Conservation (phyloP, 495 filamentous ascomycete genomes). For the Xanthoparmelia taractica region DNA sequence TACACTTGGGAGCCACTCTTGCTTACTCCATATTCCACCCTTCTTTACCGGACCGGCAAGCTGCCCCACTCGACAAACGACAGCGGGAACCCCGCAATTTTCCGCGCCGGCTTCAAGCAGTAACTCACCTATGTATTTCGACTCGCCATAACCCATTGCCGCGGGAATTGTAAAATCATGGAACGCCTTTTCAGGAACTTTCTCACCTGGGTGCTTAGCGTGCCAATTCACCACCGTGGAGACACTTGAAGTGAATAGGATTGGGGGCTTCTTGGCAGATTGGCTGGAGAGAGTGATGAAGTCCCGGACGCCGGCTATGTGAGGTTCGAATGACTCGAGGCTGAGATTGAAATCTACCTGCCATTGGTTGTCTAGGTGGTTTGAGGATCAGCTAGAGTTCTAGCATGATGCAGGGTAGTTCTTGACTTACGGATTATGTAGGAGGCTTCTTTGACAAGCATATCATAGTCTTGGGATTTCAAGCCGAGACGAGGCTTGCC, state of each 20-base stretch:
- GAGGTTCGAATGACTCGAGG: conserved; percentile 31
- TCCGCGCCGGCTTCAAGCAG: conserved; percentile 40
- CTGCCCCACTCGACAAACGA: conserved; percentile 50
- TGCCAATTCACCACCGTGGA: conserved; percentile 20
- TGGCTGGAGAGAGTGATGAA: conserved; percentile 28
- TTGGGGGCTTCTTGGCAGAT: conserved; percentile 34
- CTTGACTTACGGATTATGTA: conserved; percentile 28
- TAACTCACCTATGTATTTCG: conserved; percentile 19
- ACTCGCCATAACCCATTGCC: conserved; percentile 22
- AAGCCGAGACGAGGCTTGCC: conserved; percentile 28
- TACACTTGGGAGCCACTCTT: conserved; percentile 47
- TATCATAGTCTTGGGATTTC: conserved; percentile 19
- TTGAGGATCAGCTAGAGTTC: neutral
- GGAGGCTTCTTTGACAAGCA: conserved; percentile 10
- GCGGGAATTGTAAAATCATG: conserved; percentile 14
- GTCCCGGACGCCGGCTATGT: conserved; percentile 17
- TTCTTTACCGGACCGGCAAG: conserved; percentile 43
- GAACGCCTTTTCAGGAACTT: conserved; percentile 21
- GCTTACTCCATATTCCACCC: conserved; percentile 43
- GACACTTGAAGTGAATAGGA: conserved; percentile 53
- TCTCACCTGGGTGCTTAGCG: neutral
- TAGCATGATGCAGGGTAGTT: too few relatives aligned
- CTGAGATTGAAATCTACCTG: conserved; percentile 33
- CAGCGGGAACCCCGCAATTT: conserved; percentile 35
- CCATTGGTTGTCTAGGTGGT: conserved; percentile 31